Base-by-base conservation (phyloP, 2,329 filamentous ascomycete genomes). In the Colletotrichum australisinense region DNA sequence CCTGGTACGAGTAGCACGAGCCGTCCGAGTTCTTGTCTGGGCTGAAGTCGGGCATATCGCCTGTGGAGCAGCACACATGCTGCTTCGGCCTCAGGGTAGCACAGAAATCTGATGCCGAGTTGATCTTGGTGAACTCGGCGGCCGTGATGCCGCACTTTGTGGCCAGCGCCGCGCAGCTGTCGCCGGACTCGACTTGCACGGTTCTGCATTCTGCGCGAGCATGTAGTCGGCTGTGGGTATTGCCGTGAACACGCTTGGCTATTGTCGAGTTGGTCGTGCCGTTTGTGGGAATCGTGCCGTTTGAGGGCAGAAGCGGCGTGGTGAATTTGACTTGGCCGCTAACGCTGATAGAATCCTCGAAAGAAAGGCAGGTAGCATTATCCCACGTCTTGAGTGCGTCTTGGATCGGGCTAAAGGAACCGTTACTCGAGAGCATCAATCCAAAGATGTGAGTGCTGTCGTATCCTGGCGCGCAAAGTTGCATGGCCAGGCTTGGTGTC, bases 31-130 rank as follows among this genome's bases (percentile, higher is more conserved):
- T 74, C 1, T 81, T 80, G 75, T 83, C 76, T 0, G 84, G 84
- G 1, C 67, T 75, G 32, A 79, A 67, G 63, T 82, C 79, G 0
- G 83, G 83, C 0, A 84, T 76, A 0, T 75, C 77, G 2, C 84
- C 84, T 1, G 76, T 42, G 9, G 78, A 79, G 69, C 83, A 85
- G 76, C 84, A 86, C 0, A 84, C 80, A 55, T 75, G 78, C 74
- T 84, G 78, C 26, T 78, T 79, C 0, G 78, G 76, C 6, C 67
- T 67, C 1, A 88, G 78, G 0, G 73, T 79, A 3, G 78, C 75
- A 66, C 83, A 86, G 16, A 42, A 42, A 19, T 42, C 16, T 3
- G 1, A 83, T 28, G 3, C 28, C 67, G 5, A 76, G 69, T 72
- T 82, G 80, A 66, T 78, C 60, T 76, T 76, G 1, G 72, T 77